Evolutionary conservation across 306 rosid genomes (phyloP), one percentile per base, ranked within the genome.

Genomic region (Vigna unguiculata): DNA sequence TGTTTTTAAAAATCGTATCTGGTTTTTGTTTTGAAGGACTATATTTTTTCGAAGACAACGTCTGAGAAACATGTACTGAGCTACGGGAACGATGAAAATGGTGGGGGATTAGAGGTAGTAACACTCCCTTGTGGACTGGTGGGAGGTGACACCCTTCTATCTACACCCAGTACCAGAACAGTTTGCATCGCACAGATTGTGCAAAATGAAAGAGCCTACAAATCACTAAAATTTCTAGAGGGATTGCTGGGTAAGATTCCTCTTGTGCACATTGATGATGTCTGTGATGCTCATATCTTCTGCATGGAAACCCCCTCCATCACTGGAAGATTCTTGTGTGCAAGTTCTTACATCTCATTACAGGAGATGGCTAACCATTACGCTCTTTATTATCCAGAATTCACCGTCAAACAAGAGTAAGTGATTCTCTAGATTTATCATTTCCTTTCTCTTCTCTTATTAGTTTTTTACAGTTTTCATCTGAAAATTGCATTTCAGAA

Each of bases 201-300:
- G 1, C 71, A 69, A 58, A 53, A 80, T 59, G 25, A 4, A 22
- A 0, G 0, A 0, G n/a, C 5, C 15, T 77, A 16, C 65, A n/a
- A 51, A 14, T 0, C 19, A 45, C 61, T 88, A 3, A 51, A 69
- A 12, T 64, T 68, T 0, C 5, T 22, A 41, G 20, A 79, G 41
- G 52, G 69, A 19, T 59, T 69, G 25, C 5, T 22, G 16, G 86
- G 86, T 9, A 81, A 80, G 6, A 12, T 81, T 54, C 86, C 89
- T n/a, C 69, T 83, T 11, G 84, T 79, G 11, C 91, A 85, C 49
- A 7, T 89, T 77, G 85, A 89, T 71, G 93, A 85, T 20, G 87
- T 74, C 36, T 87, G 88, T 57, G 81, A 60, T 21, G 93, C 89
- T 34, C 89, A 77, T 82, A 77, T 85, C 51, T 83, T 87, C 64